Conservation (phyloP, 106 monocot genomes). For the Dendrobium chrysotoxum region DNA sequence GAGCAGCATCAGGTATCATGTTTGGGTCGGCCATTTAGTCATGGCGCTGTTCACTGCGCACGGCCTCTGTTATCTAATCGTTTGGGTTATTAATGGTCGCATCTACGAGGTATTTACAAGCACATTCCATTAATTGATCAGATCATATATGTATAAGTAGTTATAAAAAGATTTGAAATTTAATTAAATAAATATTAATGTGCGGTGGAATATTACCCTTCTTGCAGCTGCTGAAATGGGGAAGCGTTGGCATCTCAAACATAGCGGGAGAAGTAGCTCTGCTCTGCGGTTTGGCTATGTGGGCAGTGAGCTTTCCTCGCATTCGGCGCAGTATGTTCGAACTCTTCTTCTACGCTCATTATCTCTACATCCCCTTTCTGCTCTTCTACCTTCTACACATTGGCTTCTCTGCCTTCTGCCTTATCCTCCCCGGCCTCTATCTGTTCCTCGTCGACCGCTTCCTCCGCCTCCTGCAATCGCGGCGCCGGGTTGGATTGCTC, state of each 20-base stretch:
- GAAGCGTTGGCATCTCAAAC: conserved; percentile 26
- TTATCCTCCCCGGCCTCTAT: conserved; percentile 63
- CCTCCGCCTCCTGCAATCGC: conserved; percentile 69
- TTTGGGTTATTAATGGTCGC: conserved; percentile 28
- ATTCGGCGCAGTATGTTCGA: conserved; percentile 71
- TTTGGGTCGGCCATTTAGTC: conserved; percentile 76
- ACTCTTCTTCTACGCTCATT: conserved; percentile 84
- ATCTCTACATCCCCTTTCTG: conserved; percentile 70
- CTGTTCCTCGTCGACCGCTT: conserved; percentile 82
- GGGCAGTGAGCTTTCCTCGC: conserved; percentile 56
- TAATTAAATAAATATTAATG: background rate
- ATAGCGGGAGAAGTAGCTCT: conserved; percentile 71
- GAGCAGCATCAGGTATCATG: conserved; percentile 69
- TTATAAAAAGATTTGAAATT: background rate
- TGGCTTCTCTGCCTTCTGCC: conserved; percentile 39
- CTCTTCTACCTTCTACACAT: conserved; percentile 66
- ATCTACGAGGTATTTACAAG: background rate
- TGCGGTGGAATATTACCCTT: background rate
- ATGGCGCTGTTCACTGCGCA: conserved; percentile 55
- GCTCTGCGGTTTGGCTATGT: conserved; percentile 45
- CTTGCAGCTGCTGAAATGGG: conserved; percentile 65
- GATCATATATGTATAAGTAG: no score
- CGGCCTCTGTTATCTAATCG: conserved; percentile 46
- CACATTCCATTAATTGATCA: background rate
- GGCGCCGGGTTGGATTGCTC: conserved; percentile 33